These are phyloP conservation scores for Penicillium brevicompactum DNA, from an alignment of 2,329 filamentous ascomycete species.

Conservation along the genomic window DNA sequence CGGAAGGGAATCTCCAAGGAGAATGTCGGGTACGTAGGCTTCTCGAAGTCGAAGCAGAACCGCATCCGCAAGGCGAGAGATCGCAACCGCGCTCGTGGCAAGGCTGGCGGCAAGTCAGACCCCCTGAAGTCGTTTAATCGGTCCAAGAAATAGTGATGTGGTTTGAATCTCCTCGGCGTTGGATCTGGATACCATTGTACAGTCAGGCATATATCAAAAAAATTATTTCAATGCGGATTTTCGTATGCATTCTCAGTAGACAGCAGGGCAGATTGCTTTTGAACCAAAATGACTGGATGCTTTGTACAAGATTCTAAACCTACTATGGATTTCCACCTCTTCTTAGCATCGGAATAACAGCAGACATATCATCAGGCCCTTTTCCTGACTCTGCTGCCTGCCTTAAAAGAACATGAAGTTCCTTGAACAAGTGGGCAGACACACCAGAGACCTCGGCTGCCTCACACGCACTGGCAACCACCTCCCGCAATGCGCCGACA, in stretches of 20 bases:
- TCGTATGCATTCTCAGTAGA: neutral
- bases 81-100: slow-evolving; percentile 46
- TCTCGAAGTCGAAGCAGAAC: slow-evolving; percentile 54
- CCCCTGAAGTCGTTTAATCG: slow-evolving; percentile 87
- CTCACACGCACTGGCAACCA: no score
- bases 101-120: slow-evolving; percentile 66
- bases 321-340: no score
- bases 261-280: neutral
- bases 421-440: no score
- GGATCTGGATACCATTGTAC: slow-evolving; percentile 14
- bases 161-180: slow-evolving; percentile 10
- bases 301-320: no score
- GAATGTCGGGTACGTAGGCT: slow-evolving; percentile 75
- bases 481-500: no score
- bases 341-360: no score
- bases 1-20: slow-evolving; percentile 67
- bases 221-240: slow-evolving; percentile 17
- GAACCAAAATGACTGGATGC: neutral
- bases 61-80: slow-evolving; percentile 53
- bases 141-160: slow-evolving; percentile 33
- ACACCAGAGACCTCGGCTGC: no score
- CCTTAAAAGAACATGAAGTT: no score
- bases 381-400: no score
- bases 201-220: slow-evolving; percentile 13
- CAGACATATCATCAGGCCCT: no score